Evolutionary conservation across 441 rosid species (phyloP).

Genomic region (Adansonia grandidieri): DNA sequence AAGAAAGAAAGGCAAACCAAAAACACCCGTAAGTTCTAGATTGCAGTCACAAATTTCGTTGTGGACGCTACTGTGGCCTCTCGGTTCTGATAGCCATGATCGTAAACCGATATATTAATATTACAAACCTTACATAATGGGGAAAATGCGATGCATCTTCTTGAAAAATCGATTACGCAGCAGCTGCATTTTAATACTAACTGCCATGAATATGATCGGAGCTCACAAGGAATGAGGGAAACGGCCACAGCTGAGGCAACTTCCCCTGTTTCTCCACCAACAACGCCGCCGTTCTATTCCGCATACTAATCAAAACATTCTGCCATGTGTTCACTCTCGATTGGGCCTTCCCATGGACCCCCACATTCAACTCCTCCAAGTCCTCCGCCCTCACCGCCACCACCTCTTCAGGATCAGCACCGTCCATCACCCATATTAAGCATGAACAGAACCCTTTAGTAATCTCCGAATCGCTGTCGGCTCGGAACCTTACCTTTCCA

Average conservation of each 20-base stretch:
- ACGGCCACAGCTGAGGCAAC: neutral
- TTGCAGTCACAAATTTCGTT: too few species aligned
- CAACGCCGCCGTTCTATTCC: slow-evolving; percentile 56
- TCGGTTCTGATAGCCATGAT: too few species aligned
- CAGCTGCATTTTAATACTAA: neutral
- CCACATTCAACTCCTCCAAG: slow-evolving; percentile 65
- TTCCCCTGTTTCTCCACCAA: slow-evolving; percentile 22
- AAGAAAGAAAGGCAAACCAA: too few species aligned
- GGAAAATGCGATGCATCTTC: too few species aligned
- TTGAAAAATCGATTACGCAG: too few species aligned
- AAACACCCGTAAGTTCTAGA: too few species aligned
- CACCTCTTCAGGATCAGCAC: slow-evolving; percentile 78
- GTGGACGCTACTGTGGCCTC: too few species aligned
- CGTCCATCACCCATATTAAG: slow-evolving; percentile 76
- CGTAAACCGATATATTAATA: too few species aligned
- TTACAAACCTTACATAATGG: too few species aligned
- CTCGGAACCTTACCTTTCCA: slow-evolving; percentile 66
- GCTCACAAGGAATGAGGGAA: neutral
- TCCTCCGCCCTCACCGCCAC: slow-evolving; percentile 60
- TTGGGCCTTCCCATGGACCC: slow-evolving; percentile 51
- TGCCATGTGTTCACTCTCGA: slow-evolving; percentile 91
- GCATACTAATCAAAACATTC: slow-evolving; percentile 66
- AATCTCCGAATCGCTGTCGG: slow-evolving; percentile 90
- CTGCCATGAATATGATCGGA: neutral
- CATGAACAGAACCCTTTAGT: slow-evolving; percentile 80